Conservation (phyloP, 176 grass and related monocot genomes). For the Ensete glaucum region DNA sequence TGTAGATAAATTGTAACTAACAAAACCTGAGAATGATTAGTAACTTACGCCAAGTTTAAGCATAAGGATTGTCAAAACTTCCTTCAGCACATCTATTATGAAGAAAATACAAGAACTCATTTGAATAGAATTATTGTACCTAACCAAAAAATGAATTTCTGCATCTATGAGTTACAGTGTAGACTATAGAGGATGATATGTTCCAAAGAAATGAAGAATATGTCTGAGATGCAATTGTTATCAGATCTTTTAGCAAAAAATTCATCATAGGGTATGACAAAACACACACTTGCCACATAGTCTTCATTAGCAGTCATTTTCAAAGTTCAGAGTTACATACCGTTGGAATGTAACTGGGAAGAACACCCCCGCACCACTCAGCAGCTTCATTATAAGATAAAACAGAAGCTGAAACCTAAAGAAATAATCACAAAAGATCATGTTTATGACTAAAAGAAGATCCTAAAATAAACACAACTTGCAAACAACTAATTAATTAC, state of each 20-base stretch:
- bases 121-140: background rate
- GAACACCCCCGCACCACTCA: conserved; percentile 56
- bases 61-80: background rate
- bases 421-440: conserved; percentile 6
- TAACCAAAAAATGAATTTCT: background rate
- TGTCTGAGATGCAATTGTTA: too few relatives aligned
- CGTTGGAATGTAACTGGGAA: conserved; percentile 78
- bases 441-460: background rate
- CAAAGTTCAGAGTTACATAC: conserved; percentile 16
- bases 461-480: background rate
- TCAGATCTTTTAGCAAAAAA: too few relatives aligned
- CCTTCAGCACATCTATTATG: background rate
- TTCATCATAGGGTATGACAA: too few relatives aligned
- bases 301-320: background rate
- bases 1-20: background rate
- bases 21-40: background rate
- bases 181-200: too few relatives aligned
- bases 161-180: background rate
- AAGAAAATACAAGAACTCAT: background rate
- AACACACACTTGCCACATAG: background rate
- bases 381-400: conserved; percentile 67
- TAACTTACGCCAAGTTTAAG: background rate
- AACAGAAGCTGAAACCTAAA: conserved; percentile 60
- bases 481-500: background rate
- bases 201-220: too few relatives aligned